phyloP scores from a whole-genome alignment of 2,329 filamentous ascomycete genomes.

The Cadophora gregata region DNA sequence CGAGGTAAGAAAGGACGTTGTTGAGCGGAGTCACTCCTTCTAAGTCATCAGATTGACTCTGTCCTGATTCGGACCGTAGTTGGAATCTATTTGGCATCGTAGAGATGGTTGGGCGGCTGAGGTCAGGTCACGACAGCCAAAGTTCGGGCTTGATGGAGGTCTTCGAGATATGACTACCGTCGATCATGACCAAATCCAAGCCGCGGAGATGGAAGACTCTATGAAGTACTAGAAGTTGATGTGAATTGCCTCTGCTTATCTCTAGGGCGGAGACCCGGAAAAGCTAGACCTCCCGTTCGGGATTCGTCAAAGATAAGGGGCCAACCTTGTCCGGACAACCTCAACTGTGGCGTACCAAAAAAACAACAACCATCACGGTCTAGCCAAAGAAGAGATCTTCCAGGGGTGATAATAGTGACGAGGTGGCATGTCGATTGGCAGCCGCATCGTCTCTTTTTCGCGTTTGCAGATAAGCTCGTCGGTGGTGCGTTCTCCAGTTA shows the following conservation, averaged over 20 bases:
- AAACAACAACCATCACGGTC: background rate
- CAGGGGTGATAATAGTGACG: background rate
- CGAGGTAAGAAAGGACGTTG: background rate
- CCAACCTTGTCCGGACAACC: conserved; percentile 19
- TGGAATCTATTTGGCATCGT: background rate
- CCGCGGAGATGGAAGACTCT: conserved; percentile 21
- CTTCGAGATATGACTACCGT: background rate
- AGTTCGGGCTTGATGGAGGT: background rate
- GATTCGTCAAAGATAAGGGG: conserved; percentile 28
- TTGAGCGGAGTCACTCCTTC: background rate
- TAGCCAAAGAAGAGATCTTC: background rate
- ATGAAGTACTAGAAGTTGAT: background rate
- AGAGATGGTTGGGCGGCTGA: background rate
- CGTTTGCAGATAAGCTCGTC: background rate
- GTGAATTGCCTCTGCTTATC: conserved; percentile 16
- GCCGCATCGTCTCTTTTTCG: background rate
- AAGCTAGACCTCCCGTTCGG: conserved; percentile 18
- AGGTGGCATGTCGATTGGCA: conserved; percentile 14
- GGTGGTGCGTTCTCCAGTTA: background rate
- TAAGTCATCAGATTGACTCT: background rate
- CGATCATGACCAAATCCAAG: conserved; percentile 3
- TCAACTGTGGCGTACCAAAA: background rate
- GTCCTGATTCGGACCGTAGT: background rate
- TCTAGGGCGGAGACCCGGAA: conserved; percentile 16
- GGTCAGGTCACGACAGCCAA: background rate